phyloP scores from a whole-genome alignment of 1,284 basidiomycete genomes.

The Xanthoconium separans region DNA sequence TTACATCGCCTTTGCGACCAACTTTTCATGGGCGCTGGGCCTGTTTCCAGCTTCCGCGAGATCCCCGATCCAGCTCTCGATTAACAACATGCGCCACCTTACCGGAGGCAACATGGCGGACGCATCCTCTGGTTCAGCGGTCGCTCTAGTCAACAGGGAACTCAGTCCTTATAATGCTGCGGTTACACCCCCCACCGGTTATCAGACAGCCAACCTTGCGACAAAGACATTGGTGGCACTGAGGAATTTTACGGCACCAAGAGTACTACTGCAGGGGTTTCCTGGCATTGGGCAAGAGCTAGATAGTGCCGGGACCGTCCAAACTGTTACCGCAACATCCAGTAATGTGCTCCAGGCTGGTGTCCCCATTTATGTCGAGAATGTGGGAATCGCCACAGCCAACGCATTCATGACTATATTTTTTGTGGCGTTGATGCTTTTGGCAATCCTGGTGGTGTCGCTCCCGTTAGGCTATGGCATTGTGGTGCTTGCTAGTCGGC shows the following conservation, averaged over 20 bases:
- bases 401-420: conserved; percentile 87
- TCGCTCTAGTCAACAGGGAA: conserved; percentile 76
- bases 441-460: conserved; percentile 52
- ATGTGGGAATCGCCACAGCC: conserved; percentile 69
- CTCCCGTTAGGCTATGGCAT: conserved; percentile 54
- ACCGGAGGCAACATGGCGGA: conserved; percentile 79
- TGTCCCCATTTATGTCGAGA: conserved; percentile 78
- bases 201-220: background rate
- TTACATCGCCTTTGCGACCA: conserved; percentile 78
- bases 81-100: conserved; percentile 76
- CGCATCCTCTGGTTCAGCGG: conserved; percentile 52
- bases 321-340: conserved; percentile 64
- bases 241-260: conserved; percentile 7
- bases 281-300: conserved; percentile 12
- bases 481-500: conserved; percentile 36
- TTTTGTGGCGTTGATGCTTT: conserved; percentile 63
- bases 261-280: conserved; percentile 1
- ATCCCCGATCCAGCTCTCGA: conserved; percentile 71
- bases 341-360: conserved; percentile 73
- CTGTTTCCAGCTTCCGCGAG: conserved; percentile 63
- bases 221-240: conserved; percentile 11
- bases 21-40: conserved; percentile 89
- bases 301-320: conserved; percentile 44
- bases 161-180: conserved; percentile 73
- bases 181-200: background rate